Evolutionary conservation across 163 green algal species (phyloP), one percentile per base, ranked within the genome.

Genomic region (Scenedesmus sp.): DNA sequence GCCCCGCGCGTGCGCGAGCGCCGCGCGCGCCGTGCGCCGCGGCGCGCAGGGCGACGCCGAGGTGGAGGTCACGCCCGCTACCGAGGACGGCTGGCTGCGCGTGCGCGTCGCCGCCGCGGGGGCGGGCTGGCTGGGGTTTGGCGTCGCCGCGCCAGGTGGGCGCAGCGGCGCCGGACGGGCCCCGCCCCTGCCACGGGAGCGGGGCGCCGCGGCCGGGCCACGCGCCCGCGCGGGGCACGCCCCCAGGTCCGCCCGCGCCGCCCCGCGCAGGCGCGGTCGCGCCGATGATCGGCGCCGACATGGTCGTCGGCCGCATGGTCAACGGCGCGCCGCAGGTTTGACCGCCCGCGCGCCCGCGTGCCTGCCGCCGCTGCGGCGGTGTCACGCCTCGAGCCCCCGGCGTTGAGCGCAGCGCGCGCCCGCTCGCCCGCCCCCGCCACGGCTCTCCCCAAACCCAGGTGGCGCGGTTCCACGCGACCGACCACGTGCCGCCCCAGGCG

Each of bases 281-380:
- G n/a, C n/a, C n/a, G n/a, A 77, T 77, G 69, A 77, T 77, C 58
- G 69, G 69, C 36, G 69, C 69, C 14, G 69, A 77, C 54, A 77
- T 77, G 33, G 69, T 77, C 36, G n/a, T 77, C 22, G 44, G 20
- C 17, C 42, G 45, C 11, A 39, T 66, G 22, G 54, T 17, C 5
- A 58, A 67, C 20, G 69, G 69, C 3, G 29, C 24, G 2, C 67
- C 67, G 29, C 4, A 47, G 7, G n/a, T n/a, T n/a, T n/a, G n/a
- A n/a, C n/a, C n/a, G n/a, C n/a, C n/a, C n/a, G n/a, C n/a, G n/a
- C n/a, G n/a, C n/a, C n/a, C n/a, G n/a, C n/a, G n/a, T n/a, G n/a
- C n/a, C n/a, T n/a, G n/a, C n/a, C n/a, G n/a, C n/a, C n/a, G n/a
- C n/a, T n/a, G n/a, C n/a, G n/a, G n/a, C n/a, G n/a, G n/a, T n/a